Percentiles rank a stretch among this genome's conserved stretches.
These are phyloP conservation scores for Termitomyces sp. DNA, from an alignment of 768 basidiomycete genomes.

Conservation along the genomic window DNA sequence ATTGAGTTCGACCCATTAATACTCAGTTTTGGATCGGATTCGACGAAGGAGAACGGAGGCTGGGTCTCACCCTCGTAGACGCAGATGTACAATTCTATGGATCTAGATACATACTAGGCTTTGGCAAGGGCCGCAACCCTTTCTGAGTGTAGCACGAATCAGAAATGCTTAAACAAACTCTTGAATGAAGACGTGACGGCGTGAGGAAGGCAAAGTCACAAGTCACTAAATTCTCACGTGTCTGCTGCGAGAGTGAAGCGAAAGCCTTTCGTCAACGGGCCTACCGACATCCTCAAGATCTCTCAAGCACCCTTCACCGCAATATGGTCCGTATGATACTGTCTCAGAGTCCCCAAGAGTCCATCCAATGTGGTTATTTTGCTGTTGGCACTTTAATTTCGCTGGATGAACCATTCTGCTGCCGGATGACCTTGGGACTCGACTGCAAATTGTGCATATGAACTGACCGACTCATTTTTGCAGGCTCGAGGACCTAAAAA, in stretches of 20 bases:
- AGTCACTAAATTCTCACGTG: constrained; percentile 31
- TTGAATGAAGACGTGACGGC: background rate
- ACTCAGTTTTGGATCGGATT: background rate
- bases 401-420: constrained; percentile 33
- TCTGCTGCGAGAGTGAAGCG: constrained; percentile 18
- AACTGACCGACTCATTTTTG: constrained; percentile 22
- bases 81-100: background rate
- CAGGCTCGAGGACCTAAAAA: constrained; percentile 98
- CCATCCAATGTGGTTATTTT: constrained; percentile 16
- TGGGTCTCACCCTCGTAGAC: no score
- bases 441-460: constrained; percentile 4
- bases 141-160: no score
- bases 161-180: no score
- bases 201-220: background rate
- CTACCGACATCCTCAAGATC: constrained; percentile 40
- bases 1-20: no score
- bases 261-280: constrained; percentile 38
- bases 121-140: no score
- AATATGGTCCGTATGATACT: constrained; percentile 41
- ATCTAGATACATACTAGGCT: background rate
- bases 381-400: constrained; percentile 14
- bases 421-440: constrained; percentile 35
- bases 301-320: constrained; percentile 35
- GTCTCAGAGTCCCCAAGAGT: constrained; percentile 17
- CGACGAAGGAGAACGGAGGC: no score